A percentile compares a stretch with the other conserved stretches of the same genome.
phyloP scores from a whole-genome alignment of 1,284 basidiomycete species.

The Trichosporon faecale region DNA sequence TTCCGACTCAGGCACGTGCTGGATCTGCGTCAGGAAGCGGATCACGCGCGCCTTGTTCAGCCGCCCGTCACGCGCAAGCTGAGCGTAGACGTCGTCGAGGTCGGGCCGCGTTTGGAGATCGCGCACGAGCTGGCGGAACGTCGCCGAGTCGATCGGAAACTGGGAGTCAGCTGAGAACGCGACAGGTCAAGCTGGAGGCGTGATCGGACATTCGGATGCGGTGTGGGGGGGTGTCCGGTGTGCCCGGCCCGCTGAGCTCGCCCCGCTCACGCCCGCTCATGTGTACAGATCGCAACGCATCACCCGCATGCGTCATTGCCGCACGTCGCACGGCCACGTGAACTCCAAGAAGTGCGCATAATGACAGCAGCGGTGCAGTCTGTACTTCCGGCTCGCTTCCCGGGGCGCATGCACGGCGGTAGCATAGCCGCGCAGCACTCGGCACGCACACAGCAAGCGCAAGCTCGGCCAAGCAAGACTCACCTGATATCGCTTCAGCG shows the following conservation, averaged over 20 bases:
- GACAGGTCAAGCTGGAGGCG: not conserved
- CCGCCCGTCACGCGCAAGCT: slow-evolving; percentile 10
- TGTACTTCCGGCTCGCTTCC: not conserved
- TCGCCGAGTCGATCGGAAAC: slow-evolving; percentile 66
- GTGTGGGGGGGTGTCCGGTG: too few relatives aligned
- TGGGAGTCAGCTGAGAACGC: slow-evolving; percentile 12
- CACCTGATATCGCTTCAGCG: not conserved
- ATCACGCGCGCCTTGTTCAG: slow-evolving; percentile 63
- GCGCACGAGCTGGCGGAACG: slow-evolving; percentile 83
- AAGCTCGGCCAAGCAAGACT: not conserved
- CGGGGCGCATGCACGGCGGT: not conserved
- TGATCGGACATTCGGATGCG: too few relatives aligned
- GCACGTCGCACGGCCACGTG: too few relatives aligned
- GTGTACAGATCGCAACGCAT: too few relatives aligned
- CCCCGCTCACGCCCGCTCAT: not conserved
- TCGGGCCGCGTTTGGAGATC: slow-evolving; percentile 79
- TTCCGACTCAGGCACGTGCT: slow-evolving; percentile 41
- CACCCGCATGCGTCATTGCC: too few relatives aligned
- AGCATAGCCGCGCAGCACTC: not conserved
- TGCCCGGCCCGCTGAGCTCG: too few relatives aligned
- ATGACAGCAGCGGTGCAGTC: not conserved
- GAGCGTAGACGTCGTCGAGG: slow-evolving; percentile 64
- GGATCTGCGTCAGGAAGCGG: slow-evolving; percentile 66
- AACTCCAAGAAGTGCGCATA: not conserved
- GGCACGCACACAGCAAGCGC: not conserved